Base-by-base conservation (phyloP, 75 land plant species). In the Pseudotsuga menziesii region DNA sequence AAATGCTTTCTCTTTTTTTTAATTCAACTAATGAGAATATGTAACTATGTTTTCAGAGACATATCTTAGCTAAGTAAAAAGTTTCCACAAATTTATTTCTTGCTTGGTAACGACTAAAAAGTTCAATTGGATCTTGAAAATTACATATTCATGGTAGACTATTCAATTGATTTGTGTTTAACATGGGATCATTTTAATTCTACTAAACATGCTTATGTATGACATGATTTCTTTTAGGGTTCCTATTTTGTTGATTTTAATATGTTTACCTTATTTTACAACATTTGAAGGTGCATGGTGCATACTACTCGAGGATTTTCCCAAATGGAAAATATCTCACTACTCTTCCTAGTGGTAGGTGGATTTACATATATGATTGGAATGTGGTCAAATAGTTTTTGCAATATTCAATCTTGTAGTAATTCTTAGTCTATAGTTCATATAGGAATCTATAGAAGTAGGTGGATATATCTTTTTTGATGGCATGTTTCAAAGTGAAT, bases 241-340 rank as follows among this genome's bases (percentile, higher is more conserved):
- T 8, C 52, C 3, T 36, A 29, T 23, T 69, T 14, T 69, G 15
- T 56, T 22, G 6, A 56, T 8, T 58, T 16, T 66, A 67, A 19
- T 39, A 61, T 59, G 44, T 39, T 61, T 22, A 1, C 64, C 78
- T 61, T 75, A 22, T 69, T 67, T 58, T 66, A 41, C 69, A 96
- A 98, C 99, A 97, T 76, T 80, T 90, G 54, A 97, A 86, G 75
- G 92, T 92, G 23, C 85, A 79, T 55, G 98, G 99, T 73, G 98
- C 92, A 26, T 97, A 97, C 78, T 97, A 98, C 85, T 74, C 94
- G 74, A 98, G 99, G 62, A 76, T 97, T 76, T 97, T 97, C 72
- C 86, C 89, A 64, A 94, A 94, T 83, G 93, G 87, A 17, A 90
- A 82, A 64, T 93, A 91, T 80, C 85, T 88, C 44, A 92, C 99